Evolutionary conservation across 495 filamentous ascomycete genomes (phyloP).

Genomic region (Cladorrhinum samala): DNA sequence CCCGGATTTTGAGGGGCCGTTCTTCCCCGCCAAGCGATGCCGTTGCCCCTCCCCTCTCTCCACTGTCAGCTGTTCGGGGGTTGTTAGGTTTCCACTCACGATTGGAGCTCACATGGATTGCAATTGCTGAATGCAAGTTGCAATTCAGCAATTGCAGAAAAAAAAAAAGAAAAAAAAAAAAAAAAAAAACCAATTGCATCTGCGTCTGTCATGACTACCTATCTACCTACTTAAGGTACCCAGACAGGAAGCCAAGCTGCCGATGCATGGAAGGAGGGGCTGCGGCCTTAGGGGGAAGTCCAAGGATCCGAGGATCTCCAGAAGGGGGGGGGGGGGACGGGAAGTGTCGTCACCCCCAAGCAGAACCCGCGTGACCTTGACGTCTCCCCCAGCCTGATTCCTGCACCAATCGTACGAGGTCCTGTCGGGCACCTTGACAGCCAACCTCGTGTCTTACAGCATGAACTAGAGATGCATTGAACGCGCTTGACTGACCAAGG

Average conservation of each 20-base stretch:
- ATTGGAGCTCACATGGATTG: not conserved
- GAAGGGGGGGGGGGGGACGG: not conserved
- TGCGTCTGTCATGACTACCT: no score
- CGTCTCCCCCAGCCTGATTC: slow-evolving; percentile 10
- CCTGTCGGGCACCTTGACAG: not conserved
- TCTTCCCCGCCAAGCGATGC: not conserved
- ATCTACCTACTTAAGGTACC: no score
- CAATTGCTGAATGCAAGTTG: not conserved
- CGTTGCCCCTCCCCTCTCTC: not conserved
- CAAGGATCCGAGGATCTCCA: not conserved
- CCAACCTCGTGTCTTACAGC: slow-evolving; percentile 5
- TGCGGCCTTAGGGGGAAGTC: no score
- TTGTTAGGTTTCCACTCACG: not conserved
- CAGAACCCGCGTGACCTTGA: slow-evolving; percentile 18
- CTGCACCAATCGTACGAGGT: slow-evolving; percentile 20
- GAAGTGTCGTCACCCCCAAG: slow-evolving; percentile 22
- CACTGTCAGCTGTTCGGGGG: not conserved
- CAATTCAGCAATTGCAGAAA: not conserved
- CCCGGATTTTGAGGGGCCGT: not conserved
- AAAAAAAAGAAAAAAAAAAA: not conserved
- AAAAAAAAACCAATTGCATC: not conserved
- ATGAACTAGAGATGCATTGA: not conserved
- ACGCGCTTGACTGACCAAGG: slow-evolving; percentile 18
- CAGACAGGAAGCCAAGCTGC: no score
- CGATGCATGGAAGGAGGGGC: no score